Conservation (phyloP, 305 asterid species). For the Ilex paraguariensis region DNA sequence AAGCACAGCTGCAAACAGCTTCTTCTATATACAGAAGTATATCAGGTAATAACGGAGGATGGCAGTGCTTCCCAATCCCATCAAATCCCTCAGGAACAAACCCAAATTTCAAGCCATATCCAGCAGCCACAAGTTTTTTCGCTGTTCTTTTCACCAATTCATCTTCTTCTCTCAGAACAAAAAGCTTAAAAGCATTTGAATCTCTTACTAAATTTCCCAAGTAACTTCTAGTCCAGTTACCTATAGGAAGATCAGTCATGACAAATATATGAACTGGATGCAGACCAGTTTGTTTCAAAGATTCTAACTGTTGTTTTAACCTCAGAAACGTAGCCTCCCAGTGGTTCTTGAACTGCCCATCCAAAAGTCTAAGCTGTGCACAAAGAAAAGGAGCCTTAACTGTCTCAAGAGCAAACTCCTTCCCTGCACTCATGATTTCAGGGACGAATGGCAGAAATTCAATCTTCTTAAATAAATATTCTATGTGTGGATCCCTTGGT, state of each 20-base stretch:
- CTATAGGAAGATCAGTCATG: conserved; percentile 84
- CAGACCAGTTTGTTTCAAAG: conserved; percentile 45
- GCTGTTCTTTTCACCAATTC: conserved; percentile 51
- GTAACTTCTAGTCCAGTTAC: conserved; percentile 73
- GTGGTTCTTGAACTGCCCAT: conserved; percentile 94
- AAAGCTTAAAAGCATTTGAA: conserved; percentile 45
- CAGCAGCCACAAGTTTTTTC: conserved; percentile 35
- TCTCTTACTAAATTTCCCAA: conserved; percentile 60
- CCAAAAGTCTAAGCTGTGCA: conserved; percentile 81
- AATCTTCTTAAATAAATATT: conserved; percentile 44
- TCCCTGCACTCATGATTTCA: conserved; percentile 63
- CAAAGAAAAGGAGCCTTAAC: no score
- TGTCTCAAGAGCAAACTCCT: no score
- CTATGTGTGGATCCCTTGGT: conserved; percentile 49
- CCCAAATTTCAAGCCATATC: conserved; percentile 29
- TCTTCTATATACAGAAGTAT: conserved; percentile 62
- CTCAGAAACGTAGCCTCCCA: conserved; percentile 50
- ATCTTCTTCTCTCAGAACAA: conserved; percentile 48
- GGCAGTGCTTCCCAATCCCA: conserved; percentile 29
- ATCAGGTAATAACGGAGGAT: conserved; percentile 44
- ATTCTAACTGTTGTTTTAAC: conserved; percentile 52
- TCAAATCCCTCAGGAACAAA: conserved; percentile 19
- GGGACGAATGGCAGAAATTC: conserved; percentile 78
- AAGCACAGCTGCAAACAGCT: conserved; percentile 70
- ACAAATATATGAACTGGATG: conserved; percentile 69